A percentile compares a stretch with the other conserved stretches of the same genome.
phyloP scores from a whole-genome alignment of 768 basidiomycete genomes.

The Coprinopsis marcescibilis region DNA sequence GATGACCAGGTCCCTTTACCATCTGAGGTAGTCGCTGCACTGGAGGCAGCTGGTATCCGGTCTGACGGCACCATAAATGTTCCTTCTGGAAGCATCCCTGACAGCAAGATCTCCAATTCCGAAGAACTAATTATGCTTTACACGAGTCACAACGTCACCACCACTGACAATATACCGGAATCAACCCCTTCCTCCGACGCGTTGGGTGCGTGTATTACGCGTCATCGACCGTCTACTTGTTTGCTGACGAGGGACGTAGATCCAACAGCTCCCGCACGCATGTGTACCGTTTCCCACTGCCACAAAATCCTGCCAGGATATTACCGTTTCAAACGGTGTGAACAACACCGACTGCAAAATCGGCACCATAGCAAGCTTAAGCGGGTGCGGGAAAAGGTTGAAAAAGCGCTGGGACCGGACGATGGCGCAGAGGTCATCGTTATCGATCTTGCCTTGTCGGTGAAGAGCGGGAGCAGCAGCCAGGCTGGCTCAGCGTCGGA shows the following conservation, averaged over 20 bases:
- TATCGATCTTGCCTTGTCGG: background rate
- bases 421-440: constrained; percentile 13
- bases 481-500: background rate
- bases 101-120: constrained; percentile 10
- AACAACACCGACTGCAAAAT: constrained; percentile 51
- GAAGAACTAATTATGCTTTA: background rate
- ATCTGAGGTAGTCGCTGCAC: background rate
- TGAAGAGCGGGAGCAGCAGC: background rate
- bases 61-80: constrained; percentile 8
- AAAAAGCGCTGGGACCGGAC: constrained; percentile 26
- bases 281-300: constrained; percentile 56
- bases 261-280: constrained; percentile 32
- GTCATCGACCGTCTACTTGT: too few relatives aligned
- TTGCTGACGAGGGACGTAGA: too few relatives aligned
- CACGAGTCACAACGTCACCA: too few relatives aligned
- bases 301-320: constrained; percentile 41
- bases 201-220: too few relatives aligned
- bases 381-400: constrained; percentile 43
- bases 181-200: too few relatives aligned
- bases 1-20: constrained; percentile 25
- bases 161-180: too few relatives aligned
- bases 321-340: constrained; percentile 49
- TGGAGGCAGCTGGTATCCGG: constrained; percentile 2
- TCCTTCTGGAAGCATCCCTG: constrained; percentile 1
- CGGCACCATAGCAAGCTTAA: constrained; percentile 48